Evolutionary conservation across 2,329 filamentous ascomycete species (phyloP), one percentile per base, ranked within the genome.

Genomic region (Cladosporium colombiae): DNA sequence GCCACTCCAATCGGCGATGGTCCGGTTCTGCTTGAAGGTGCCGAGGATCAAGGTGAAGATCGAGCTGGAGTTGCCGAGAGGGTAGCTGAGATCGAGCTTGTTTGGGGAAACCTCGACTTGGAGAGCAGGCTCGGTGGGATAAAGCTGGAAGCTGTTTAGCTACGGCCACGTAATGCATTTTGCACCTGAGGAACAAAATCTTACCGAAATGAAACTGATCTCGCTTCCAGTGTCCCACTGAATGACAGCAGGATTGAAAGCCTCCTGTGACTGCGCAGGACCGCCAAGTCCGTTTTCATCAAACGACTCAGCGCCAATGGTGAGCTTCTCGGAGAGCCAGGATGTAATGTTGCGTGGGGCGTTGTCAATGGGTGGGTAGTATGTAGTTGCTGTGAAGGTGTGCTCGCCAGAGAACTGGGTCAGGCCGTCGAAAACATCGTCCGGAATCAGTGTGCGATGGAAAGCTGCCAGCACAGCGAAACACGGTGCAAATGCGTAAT

Each of bases 221-320:
- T 64, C 65, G n/a, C 67, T 63, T 27, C 67, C 65, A 14, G 56
- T 63, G 25, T 78, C 72, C 87, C 87, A 89, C 70, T 89, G 87
- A 0, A 86, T 80, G 6, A 89, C 83, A 0, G 84, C 84, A 0
- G 87, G 87, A 66, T 84, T 88, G 74, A 87, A 89, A 0, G 83
- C 81, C 7, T 74, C 78, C 5, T 81, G 81, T 52, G 83, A 84
- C 60, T 80, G 79, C 1, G 81, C 79, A 5, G 84, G 82, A 0
- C 87, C 87, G 11, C 86, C 87, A 6, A 88, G 74, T 1, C 82
- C 81, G 50, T 80, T 83, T 73, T 88, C 82, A 14, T 83, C 80
- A 69, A 86, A 87, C 0, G 85, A 84, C 71, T 87, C 83, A 0
- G 84, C 85, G 44, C 87, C 87, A 67, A 89, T 88, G 10, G 83